These are phyloP conservation scores for Phytophthora multivora DNA, from an alignment of 352 stramenopile genomes.

Conservation along the genomic window DNA sequence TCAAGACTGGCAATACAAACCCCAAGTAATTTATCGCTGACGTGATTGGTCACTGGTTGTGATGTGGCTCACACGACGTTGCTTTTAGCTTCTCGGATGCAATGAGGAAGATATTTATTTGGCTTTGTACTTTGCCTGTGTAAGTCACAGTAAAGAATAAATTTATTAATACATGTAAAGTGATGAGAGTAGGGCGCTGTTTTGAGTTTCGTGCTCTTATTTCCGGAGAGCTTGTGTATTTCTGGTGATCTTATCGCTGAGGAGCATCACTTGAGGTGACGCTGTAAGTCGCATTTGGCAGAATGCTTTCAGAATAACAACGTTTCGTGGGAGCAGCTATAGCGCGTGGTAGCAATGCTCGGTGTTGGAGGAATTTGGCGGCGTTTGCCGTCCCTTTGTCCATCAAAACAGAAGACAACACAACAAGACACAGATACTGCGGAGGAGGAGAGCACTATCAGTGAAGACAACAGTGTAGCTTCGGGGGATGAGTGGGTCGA, in stretches of 20 bases:
- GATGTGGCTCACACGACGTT: constrained; percentile 1
- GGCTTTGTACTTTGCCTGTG: no score
- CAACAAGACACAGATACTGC: constrained; percentile 21
- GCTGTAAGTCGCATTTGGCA: constrained; percentile 18
- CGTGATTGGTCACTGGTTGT: not conserved
- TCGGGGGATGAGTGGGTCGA: constrained; percentile 58
- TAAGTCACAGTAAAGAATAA: not conserved
- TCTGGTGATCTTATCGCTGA: constrained; percentile 15
- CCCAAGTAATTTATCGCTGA: not conserved
- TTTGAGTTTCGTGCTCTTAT: constrained; percentile 7
- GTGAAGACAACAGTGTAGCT: constrained; percentile 12
- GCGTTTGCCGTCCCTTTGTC: constrained; percentile 2
- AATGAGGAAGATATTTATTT: no score
- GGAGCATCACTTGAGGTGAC: not conserved
- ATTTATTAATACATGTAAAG: no score
- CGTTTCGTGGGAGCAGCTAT: not conserved
- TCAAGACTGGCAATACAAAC: not conserved
- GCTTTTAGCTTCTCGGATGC: no score
- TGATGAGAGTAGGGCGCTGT: no score
- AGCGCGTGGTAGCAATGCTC: constrained; percentile 8
- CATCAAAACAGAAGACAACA: constrained; percentile 11
- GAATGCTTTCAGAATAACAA: constrained; percentile 19
- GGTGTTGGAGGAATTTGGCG: constrained; percentile 9
- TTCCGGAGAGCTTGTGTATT: not conserved
- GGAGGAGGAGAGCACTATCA: constrained; percentile 24